phyloP scores from a whole-genome alignment of 73 alveolate genomes.

The Paramecium caudatum region DNA sequence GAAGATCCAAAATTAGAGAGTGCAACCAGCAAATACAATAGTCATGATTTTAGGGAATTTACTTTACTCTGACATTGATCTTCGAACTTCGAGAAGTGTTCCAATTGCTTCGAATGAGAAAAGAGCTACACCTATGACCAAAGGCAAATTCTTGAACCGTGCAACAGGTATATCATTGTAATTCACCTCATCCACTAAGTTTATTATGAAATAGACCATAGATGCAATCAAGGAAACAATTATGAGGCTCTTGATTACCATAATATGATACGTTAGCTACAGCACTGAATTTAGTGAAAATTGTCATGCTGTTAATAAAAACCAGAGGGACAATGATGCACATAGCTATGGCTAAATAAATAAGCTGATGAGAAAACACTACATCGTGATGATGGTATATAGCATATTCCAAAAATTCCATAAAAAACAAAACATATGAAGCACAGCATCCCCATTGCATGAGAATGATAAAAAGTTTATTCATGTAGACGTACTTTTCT shows the following conservation, averaged over 20 bases:
- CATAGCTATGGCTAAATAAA: slow-evolving; percentile 30
- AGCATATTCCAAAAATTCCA: slow-evolving; percentile 69
- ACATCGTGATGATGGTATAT: slow-evolving; percentile 29
- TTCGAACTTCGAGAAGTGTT: slow-evolving; percentile 14
- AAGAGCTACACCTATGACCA: slow-evolving; percentile 72
- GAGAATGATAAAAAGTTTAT: slow-evolving; percentile 12
- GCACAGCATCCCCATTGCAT: slow-evolving; percentile 74
- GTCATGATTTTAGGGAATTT: slow-evolving; percentile 55
- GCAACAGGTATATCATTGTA: slow-evolving; percentile 59
- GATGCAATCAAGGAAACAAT: background rate
- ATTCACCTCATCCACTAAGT: background rate
- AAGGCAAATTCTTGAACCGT: slow-evolving; percentile 61
- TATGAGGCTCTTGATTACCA: slow-evolving; percentile 27
- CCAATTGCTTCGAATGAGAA: slow-evolving; percentile 74
- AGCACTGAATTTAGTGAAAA: slow-evolving; percentile 49
- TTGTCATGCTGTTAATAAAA: slow-evolving; percentile 56
- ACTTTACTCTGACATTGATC: slow-evolving; percentile 49
- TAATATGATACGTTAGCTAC: slow-evolving; percentile 1
- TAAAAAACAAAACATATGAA: slow-evolving; percentile 65
- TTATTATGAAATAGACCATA: slow-evolving; percentile 25
- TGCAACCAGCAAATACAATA: slow-evolving; percentile 7
- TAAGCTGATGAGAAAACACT: background rate
- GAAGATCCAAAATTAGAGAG: slow-evolving; percentile 53
- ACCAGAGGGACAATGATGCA: slow-evolving; percentile 46
- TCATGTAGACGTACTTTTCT: slow-evolving; percentile 33